Conservation (phyloP, 768 basidiomycete genomes). For the Lanmaoa rubissima region DNA sequence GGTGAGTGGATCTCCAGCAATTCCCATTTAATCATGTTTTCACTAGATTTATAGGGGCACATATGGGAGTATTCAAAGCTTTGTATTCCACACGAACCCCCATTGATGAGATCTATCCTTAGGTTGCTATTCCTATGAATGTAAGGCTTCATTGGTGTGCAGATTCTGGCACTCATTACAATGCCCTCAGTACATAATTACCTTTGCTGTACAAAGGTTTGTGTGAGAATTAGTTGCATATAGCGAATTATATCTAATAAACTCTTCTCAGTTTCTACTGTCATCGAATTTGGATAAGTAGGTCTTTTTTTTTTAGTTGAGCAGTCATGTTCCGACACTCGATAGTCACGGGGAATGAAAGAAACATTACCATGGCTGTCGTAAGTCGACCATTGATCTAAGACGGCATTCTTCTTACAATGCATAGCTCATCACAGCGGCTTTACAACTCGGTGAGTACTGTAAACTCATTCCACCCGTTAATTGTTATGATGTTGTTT, state of each 20-base stretch:
- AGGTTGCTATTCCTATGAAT: conserved; percentile 5
- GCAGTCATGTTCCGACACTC: background rate
- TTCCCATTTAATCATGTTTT: background rate
- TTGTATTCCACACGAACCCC: background rate
- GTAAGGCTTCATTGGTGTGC: background rate
- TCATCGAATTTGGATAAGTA: conserved; percentile 20
- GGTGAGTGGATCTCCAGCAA: conserved; percentile 4
- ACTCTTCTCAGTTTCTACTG: conserved; percentile 11
- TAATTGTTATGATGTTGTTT: background rate
- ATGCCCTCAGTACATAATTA: conserved; percentile 3
- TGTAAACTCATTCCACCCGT: background rate
- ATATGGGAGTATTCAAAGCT: background rate
- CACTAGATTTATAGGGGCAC: conserved; percentile 1
- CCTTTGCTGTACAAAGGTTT: conserved; percentile 12
- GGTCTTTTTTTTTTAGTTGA: background rate
- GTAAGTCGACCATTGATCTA: background rate
- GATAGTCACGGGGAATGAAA: conserved; percentile 3
- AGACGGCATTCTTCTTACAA: background rate
- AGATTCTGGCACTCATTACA: background rate
- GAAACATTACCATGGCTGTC: background rate
- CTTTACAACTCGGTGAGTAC: conserved; percentile 6
- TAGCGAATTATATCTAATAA: background rate
- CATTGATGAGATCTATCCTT: background rate
- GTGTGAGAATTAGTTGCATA: background rate
- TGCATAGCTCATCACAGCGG: background rate